A percentile compares a stretch with the other conserved stretches of the same genome.
phyloP scores from a whole-genome alignment of 2,329 filamentous ascomycete genomes.

The Aspergillus sp. region DNA sequence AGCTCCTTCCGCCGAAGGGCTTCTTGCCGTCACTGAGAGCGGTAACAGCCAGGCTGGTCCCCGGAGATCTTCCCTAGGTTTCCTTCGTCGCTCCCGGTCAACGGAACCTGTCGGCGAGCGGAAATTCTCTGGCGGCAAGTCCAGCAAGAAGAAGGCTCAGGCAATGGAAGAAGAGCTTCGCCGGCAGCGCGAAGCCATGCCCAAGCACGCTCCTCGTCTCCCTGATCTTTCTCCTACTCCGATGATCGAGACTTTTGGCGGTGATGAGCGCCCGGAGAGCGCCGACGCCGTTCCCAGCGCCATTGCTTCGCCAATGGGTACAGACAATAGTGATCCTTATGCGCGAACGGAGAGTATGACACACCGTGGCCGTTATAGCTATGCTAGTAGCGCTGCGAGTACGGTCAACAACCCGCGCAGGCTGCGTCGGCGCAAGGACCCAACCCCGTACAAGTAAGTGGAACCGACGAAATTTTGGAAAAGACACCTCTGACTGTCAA shows the following conservation, averaged over 20 bases:
- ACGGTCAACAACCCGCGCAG: conserved; percentile 87
- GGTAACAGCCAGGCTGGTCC: conserved; percentile 15
- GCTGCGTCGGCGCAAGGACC: conserved; percentile 89
- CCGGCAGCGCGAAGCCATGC: conserved; percentile 49
- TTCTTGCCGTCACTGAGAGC: conserved; percentile 29
- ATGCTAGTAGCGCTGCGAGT: conserved; percentile 83
- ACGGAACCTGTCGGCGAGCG: conserved; percentile 51
- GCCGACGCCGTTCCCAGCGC: conserved; percentile 42
- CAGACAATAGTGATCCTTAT: conserved; percentile 65
- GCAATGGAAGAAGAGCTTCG: conserved; percentile 43
- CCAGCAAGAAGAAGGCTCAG: conserved; percentile 30
- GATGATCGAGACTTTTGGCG: conserved; percentile 49
- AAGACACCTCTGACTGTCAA: conserved; percentile 2
- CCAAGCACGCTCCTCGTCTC: conserved; percentile 50
- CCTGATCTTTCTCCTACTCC: conserved; percentile 39
- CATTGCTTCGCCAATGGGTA: conserved; percentile 4
- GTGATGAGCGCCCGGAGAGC: conserved; percentile 55
- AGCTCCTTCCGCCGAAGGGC: conserved; percentile 24
- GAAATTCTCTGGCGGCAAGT: conserved; percentile 29
- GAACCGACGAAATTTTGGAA: too few species aligned
- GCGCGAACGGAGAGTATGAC: conserved; percentile 89
- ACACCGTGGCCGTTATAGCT: conserved; percentile 90
- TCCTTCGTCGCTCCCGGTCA: conserved; percentile 60
- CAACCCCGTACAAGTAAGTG: conserved; percentile 94
- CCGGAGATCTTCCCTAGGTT: conserved; percentile 43